These are phyloP conservation scores for Penicillium nordicum DNA, from an alignment of 2,329 filamentous ascomycete genomes.

Conservation along the genomic window DNA sequence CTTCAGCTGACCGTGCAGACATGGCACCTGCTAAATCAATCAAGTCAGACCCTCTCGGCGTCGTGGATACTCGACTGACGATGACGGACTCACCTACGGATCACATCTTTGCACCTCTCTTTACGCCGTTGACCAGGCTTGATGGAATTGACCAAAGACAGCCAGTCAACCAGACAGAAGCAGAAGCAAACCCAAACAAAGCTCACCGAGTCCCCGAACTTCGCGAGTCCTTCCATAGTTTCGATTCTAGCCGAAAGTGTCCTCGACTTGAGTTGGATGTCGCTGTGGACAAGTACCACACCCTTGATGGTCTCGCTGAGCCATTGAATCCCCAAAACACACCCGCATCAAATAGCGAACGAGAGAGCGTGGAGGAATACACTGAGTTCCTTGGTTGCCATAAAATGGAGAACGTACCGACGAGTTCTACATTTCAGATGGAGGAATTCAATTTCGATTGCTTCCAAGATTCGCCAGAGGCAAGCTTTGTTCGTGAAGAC, in stretches of 20 bases:
- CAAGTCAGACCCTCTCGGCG: slow-evolving; percentile 16
- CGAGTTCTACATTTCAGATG: slow-evolving; percentile 3
- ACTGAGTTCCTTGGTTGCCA: not conserved
- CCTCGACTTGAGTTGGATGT: slow-evolving; percentile 21
- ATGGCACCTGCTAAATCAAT: slow-evolving; percentile 15
- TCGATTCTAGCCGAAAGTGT: not conserved
- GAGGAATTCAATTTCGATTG: slow-evolving; percentile 11
- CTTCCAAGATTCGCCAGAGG: slow-evolving; percentile 11
- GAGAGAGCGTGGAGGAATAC: slow-evolving; percentile 1
- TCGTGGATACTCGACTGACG: slow-evolving; percentile 17
- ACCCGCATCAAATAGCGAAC: slow-evolving; percentile 14
- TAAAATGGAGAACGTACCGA: slow-evolving; percentile 5
- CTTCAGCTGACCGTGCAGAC: not conserved
- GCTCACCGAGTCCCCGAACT: not conserved
- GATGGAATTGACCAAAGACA: slow-evolving; percentile 2
- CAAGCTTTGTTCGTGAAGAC: not conserved
- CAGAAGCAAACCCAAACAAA: not conserved
- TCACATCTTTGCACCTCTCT: slow-evolving; percentile 9
- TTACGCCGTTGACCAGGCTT: slow-evolving; percentile 10
- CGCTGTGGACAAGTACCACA: slow-evolving; percentile 18
- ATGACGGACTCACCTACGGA: slow-evolving; percentile 12
- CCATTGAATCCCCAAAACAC: slow-evolving; percentile 19
- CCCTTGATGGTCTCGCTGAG: slow-evolving; percentile 16
- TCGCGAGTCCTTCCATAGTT: not conserved
- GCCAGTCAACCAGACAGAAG: not conserved